Evolutionary conservation across 129 eudicot species (phyloP), one percentile per base, ranked within the genome.

Genomic region (Oenanthe sinensis): DNA sequence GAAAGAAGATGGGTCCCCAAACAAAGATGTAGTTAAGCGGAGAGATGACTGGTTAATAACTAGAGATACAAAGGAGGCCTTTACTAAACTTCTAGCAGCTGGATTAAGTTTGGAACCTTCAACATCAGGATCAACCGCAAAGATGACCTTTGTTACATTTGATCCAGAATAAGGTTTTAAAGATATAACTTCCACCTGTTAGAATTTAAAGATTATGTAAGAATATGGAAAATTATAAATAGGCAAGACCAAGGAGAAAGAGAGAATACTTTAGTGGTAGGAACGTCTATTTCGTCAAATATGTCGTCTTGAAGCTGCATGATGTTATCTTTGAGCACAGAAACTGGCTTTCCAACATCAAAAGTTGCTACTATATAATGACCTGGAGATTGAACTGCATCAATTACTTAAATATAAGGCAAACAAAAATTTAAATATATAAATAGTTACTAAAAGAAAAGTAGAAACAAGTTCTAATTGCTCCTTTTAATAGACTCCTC

Each of bases 291-390:
- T 79, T 92, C 99, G 39, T 90, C 94, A 78, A 88, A 92, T 83
- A 96, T 89, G 82, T 92, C 97, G 79, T 83, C 84, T 86, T 79
- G 84, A 63, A 96, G 97, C 76, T 60, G 90, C 77, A 80, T 36
- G 63, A 79, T 82, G 78, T 90, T 85, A 83, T 90, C 97, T 81
- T 90, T 48, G 83, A 92, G 85, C 75, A 87, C 82, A 62, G 96
- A 85, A 78, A 81, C 81, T 4, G 97, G 88, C 81, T 87, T 96
- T 46, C 77, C 83, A 80, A 96, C 80, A 89, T 77, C 85, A 79
- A 96, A 96, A 58, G 93, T 85, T 78, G 97, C 99, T 47, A 92
- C 99, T 77, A 96, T 90, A 78, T 83, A 87, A 87, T 90, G 91
- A 81, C 87, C 99, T 96, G 88, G 81, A 78, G 75, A 84, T 76